Evolutionary conservation across 2,329 filamentous ascomycete species (phyloP), one percentile per base, ranked within the genome.

Genomic region (Rhinocladiella mackenziei): DNA sequence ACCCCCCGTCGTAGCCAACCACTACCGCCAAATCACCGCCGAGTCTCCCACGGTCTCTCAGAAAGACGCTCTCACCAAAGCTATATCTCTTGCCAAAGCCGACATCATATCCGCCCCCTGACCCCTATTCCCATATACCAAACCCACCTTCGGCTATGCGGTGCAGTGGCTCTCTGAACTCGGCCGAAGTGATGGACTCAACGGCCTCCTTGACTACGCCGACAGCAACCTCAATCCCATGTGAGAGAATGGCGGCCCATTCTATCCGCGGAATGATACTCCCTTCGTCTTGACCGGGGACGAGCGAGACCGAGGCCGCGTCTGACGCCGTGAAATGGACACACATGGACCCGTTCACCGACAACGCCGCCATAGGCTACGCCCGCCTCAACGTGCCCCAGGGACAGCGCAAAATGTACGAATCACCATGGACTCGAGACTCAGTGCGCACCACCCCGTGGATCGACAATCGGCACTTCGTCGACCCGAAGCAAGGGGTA

Each of bases 121-220:
- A 11, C 15, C 28, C 28, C 46, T 17, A 26, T 41, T 34, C 30
- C 48, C 17, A 30, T 50, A 42, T 48, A 56, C 13, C 26, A 56
- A 50, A 29, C 56, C 60, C 19, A 39, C 45, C 1, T 58, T 64
- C 33, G 62, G 62, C 1, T 62, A 61, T 34, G 47, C 60, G 4
- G 34, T 56, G 2, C 50, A 62, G 38, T 64, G 62, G 63, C 50
- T 63, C 5, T 68, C 65, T 2, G 50, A 53, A 23, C 43, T 53
- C 5, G 50, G 50, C 11, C 35, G 44, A 17, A 38, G 20, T 10
- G 30, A 33, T 14, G 42, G 47, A 17, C 45, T 53, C 19, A 22
- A 43, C 10, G 46, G 36, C 13, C 36, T 53, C 5, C 39, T 53
- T 2, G 28, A 38, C 6, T 53, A 46, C 15, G 45, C 45, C 4